Percentiles rank a stretch among this genome's conserved stretches.
Conservation (phyloP, 129 eudicot species). For the Escallonia herrerae region DNA sequence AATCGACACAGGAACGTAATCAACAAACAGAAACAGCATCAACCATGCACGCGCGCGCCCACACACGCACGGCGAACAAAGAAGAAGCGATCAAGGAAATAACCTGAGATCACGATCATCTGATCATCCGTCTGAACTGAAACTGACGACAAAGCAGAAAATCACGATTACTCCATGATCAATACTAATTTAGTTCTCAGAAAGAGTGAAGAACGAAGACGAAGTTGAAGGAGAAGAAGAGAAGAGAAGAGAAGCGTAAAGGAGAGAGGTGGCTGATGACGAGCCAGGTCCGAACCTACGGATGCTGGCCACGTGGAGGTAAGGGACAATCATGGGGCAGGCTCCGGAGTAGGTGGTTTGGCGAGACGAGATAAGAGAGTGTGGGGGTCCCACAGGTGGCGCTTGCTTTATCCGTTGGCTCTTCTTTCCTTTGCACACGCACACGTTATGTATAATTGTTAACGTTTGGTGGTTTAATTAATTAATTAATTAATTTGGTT, state of each 20-base stretch:
- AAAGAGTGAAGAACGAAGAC: not conserved
- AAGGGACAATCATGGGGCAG: not conserved
- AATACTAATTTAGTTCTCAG: too few relatives aligned
- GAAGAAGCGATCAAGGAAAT: not conserved
- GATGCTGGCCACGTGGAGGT: constrained; percentile 45
- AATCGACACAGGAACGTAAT: too few relatives aligned
- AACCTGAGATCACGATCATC: constrained; percentile 10
- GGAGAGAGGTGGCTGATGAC: constrained; percentile 16
- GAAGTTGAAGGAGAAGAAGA: constrained; percentile 10
- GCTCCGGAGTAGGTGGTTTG: constrained; percentile 12
- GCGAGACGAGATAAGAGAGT: constrained; percentile 19
- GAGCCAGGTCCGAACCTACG: constrained; percentile 36
- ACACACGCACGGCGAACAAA: not conserved
- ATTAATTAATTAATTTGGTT: not conserved
- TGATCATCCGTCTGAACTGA: not conserved
- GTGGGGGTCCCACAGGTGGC: constrained; percentile 23
- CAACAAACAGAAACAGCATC: too few relatives aligned
- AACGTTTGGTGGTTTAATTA: not conserved
- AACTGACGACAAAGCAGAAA: not conserved
- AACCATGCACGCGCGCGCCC: too few relatives aligned
- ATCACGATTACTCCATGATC: too few relatives aligned
- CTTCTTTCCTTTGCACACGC: constrained; percentile 8
- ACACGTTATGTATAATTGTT: constrained; percentile 7
- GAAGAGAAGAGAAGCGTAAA: constrained; percentile 5
- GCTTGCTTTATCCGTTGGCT: constrained; percentile 23